Evolutionary conservation across 2,329 filamentous ascomycete species (phyloP).

Genomic region (Hypoxylon sp.): DNA sequence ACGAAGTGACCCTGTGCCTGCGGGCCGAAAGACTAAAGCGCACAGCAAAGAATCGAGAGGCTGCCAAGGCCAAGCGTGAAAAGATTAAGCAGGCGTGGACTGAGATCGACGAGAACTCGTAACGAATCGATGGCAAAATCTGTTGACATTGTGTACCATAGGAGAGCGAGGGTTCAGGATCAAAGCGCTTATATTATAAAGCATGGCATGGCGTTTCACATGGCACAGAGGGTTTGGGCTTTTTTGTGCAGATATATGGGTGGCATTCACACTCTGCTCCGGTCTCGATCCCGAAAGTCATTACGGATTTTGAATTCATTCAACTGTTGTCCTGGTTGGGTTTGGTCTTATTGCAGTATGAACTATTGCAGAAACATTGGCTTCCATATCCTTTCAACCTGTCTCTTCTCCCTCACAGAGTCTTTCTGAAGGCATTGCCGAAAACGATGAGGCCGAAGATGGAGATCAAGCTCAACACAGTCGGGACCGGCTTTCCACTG

Average conservation of each 20-base stretch:
- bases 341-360: conserved; percentile 32
- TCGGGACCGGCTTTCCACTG: conserved; percentile 85
- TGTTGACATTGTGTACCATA: conserved; percentile 9
- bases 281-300: not conserved
- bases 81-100: conserved; percentile 84
- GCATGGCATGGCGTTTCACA: conserved; percentile 39
- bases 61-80: conserved; percentile 77
- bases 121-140: conserved; percentile 45
- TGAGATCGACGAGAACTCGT: conserved; percentile 81
- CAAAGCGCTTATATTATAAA: conserved; percentile 17
- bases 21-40: conserved; percentile 83
- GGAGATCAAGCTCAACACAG: conserved; percentile 83
- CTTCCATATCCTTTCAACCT: conserved; percentile 4
- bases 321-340: conserved; percentile 13
- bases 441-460: conserved; percentile 85
- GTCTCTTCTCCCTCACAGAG: conserved; percentile 53
- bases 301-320: not conserved
- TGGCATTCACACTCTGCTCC: conserved; percentile 23
- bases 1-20: conserved; percentile 86
- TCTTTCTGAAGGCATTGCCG: conserved; percentile 75
- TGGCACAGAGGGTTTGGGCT: conserved; percentile 12
- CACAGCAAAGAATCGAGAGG: conserved; percentile 81
- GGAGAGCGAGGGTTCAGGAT: not conserved
- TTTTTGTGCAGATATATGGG: not conserved
- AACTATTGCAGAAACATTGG: conserved; percentile 2